A percentile compares a stretch with the other conserved stretches of the same genome.
phyloP scores from a whole-genome alignment of 176 grass and related monocot species.

The Calamus simplicifolius region DNA sequence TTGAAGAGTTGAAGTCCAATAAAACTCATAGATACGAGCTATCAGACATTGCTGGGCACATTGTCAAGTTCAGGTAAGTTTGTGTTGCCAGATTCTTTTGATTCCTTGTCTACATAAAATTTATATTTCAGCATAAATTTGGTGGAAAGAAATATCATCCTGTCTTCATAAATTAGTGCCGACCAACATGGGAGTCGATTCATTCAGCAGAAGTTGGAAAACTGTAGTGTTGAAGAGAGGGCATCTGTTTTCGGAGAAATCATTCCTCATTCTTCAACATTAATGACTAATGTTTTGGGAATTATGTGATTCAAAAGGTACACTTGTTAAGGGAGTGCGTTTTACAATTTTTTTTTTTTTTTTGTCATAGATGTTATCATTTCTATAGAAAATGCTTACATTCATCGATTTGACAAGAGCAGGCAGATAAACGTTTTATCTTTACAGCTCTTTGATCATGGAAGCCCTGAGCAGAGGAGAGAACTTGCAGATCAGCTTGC shows the following conservation, averaged over 20 bases:
- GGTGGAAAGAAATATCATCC: neutral
- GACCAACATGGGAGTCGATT: constrained; percentile 99
- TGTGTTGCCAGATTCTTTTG: constrained; percentile 10
- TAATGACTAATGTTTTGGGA: constrained; percentile 94
- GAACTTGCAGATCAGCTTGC: constrained; percentile 82
- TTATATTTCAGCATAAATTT: too few relatives aligned
- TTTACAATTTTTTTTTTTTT: too few relatives aligned
- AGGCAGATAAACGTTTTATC: neutral
- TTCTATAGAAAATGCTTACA: too few relatives aligned
- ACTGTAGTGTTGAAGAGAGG: constrained; percentile 78
- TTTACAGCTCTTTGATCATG: constrained; percentile 90
- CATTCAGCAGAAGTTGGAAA: constrained; percentile 96
- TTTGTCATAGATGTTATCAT: too few relatives aligned
- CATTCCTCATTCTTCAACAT: constrained; percentile 63
- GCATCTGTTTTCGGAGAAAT: constrained; percentile 79
- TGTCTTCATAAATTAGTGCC: constrained; percentile 40
- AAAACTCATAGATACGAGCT: constrained; percentile 65
- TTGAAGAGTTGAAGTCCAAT: constrained; percentile 84
- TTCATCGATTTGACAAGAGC: too few relatives aligned
- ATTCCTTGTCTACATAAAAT: neutral
- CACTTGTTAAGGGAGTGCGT: neutral
- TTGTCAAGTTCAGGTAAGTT: constrained; percentile 94
- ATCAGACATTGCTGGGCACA: constrained; percentile 59
- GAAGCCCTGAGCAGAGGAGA: constrained; percentile 73
- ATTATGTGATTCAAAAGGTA: constrained; percentile 99